These are phyloP conservation scores for Xylariales sp. DNA, from an alignment of 2,329 filamentous ascomycete species.

Conservation along the genomic window DNA sequence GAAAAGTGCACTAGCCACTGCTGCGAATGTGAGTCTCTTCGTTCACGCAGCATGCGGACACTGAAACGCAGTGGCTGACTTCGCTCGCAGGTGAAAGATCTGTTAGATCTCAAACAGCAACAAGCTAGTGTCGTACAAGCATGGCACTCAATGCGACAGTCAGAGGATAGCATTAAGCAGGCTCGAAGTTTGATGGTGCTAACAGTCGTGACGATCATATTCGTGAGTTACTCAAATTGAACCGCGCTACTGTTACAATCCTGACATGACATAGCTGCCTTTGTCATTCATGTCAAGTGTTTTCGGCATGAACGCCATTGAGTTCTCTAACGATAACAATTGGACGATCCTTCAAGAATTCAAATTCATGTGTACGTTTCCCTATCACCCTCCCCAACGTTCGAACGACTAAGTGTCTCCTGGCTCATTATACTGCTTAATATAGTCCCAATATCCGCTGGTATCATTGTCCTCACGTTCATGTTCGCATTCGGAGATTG, in stretches of 20 bases:
- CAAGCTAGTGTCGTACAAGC: constrained; percentile 40
- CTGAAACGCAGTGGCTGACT: constrained; percentile 3
- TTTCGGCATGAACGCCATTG: constrained; percentile 33
- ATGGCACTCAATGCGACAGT: constrained; percentile 33
- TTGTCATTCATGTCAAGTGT: constrained; percentile 33
- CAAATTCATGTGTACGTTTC: constrained; percentile 23
- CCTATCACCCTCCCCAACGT: too few relatives aligned
- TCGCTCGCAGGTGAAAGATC: constrained; percentile 29
- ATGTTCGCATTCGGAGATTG: constrained; percentile 18
- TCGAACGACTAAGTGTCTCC: neutral
- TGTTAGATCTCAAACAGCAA: constrained; percentile 40
- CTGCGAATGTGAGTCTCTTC: constrained; percentile 28
- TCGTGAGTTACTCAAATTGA: constrained; percentile 26
- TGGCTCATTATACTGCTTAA: neutral
- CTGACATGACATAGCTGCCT: constrained; percentile 24
- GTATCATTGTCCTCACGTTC: constrained; percentile 20
- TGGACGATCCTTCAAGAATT: constrained; percentile 13
- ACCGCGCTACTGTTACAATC: neutral
- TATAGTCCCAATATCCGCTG: constrained; percentile 22
- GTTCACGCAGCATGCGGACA: neutral
- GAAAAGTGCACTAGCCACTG: constrained; percentile 27
- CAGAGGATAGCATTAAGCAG: constrained; percentile 35
- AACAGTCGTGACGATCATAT: constrained; percentile 41
- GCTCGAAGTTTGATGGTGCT: constrained; percentile 41
- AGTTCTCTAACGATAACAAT: constrained; percentile 13